These are phyloP conservation scores for Solanum hybrid DNA, from an alignment of 305 asterid species.

Conservation along the genomic window DNA sequence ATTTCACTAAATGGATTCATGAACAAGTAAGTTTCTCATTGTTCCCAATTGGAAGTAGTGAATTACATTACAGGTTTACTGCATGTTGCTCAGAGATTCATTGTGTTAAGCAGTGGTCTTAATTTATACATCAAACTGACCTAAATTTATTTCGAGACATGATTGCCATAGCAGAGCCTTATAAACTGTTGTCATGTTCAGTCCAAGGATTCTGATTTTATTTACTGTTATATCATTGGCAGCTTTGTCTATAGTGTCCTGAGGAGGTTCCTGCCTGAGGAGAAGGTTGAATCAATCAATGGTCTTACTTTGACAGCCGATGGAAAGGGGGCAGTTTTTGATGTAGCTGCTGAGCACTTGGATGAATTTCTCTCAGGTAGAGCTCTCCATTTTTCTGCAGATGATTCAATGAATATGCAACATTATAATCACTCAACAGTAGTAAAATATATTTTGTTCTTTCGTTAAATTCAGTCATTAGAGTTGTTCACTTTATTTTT, in stretches of 20 bases:
- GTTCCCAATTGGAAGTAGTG: not conserved
- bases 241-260: conserved; percentile 62
- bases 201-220: not conserved
- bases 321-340: conserved; percentile 87
- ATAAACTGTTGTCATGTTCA: not conserved
- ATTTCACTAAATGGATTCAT: not conserved
- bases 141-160: not conserved
- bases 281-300: conserved; percentile 68
- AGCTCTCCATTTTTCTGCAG: not conserved
- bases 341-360: conserved; percentile 58
- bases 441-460: not conserved
- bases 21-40: not conserved
- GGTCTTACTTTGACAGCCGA: conserved; percentile 89
- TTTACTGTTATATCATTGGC: not conserved
- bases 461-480: not conserved
- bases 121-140: not conserved
- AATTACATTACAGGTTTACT: not conserved
- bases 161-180: not conserved
- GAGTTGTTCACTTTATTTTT: not conserved
- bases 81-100: not conserved
- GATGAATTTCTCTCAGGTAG: conserved; percentile 61
- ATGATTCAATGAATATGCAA: not conserved
- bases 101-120: not conserved
- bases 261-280: conserved; percentile 79
- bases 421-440: not conserved